Base-by-base conservation (phyloP, 768 basidiomycete genomes). In the Serendipita sp. region DNA sequence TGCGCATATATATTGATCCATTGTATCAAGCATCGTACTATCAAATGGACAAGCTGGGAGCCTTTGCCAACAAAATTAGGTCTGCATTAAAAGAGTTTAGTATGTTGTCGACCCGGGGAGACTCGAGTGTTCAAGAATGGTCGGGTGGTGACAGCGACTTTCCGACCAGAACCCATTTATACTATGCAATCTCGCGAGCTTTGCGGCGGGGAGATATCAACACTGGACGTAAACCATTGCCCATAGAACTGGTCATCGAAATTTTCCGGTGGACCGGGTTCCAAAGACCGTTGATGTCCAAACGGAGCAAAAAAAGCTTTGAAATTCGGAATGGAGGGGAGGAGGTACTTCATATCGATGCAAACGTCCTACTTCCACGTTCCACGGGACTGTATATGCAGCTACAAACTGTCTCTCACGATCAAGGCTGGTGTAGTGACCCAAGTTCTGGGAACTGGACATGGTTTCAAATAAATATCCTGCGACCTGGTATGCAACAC, bases 371-470 rank as follows among this genome's bases (percentile, higher is more conserved):
- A 28, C n/a, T 48, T 20, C 45, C 45, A 20, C n/a, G 45, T 28
- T 9, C 7, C 5, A 28, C 9, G n/a, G 9, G 45, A 48, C 26
- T 48, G n/a, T 28, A 48, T n/a, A 5, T 48, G 9, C 45, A 26
- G 53, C 26, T 58, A 11, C 4, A 26, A 24, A 58, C 53, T 9
- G 11, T 28, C 22, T 58, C 53, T n/a, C 24, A 34, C 11, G 53
- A 58, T 28, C 53, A 58, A 58, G 53, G 53, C 11, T 58, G 53
- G 53, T 22, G 22, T 11, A 58, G 45, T 20, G 53, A 58, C 53
- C 24, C 24, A 22, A 58, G 28, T 28, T 22, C 53, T 3, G 53
- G 53, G 11, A 58, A 34, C 30, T 58, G 53, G 53, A 30, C 53
- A 4, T 58, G 53, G 53, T 58, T 58, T 34, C 24, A 58, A 9